These are phyloP conservation scores for Candida manassasensis DNA, from an alignment of 805 yeast species.

Conservation along the genomic window DNA sequence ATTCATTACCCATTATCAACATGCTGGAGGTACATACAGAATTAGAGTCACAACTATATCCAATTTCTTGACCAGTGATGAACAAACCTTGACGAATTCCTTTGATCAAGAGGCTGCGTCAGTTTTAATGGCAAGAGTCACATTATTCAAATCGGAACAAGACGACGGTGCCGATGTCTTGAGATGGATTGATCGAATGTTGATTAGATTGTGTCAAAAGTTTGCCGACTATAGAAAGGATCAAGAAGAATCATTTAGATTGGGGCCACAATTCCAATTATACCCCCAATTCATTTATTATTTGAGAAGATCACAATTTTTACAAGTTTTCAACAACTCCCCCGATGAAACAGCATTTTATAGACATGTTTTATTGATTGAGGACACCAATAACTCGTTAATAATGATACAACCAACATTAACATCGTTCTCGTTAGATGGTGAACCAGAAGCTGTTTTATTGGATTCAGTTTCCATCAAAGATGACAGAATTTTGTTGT, in stretches of 20 bases:
- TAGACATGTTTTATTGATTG: slow-evolving; percentile 86
- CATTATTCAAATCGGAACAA: slow-evolving; percentile 70
- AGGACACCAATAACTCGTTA: slow-evolving; percentile 87
- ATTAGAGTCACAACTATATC: slow-evolving; percentile 85
- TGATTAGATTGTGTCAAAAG: slow-evolving; percentile 84
- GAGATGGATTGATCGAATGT: slow-evolving; percentile 90
- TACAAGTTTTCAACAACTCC: slow-evolving; percentile 94
- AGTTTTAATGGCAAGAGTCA: slow-evolving; percentile 83
- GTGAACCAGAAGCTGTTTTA: slow-evolving; percentile 85
- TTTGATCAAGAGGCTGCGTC: slow-evolving; percentile 99
- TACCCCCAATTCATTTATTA: slow-evolving; percentile 96
- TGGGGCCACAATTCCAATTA: slow-evolving; percentile 77
- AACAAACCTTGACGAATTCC: slow-evolving; percentile 48
- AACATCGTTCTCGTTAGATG: slow-evolving; percentile 71
- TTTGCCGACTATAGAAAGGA: slow-evolving; percentile 92
- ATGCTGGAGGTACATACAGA: slow-evolving; percentile 87
- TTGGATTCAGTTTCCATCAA: slow-evolving; percentile 89
- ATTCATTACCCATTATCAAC: slow-evolving; percentile 89
- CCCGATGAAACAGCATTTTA: slow-evolving; percentile 98
- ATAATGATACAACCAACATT: slow-evolving; percentile 98
- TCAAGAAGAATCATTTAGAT: slow-evolving; percentile 74
- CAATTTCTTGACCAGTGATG: slow-evolving; percentile 50
- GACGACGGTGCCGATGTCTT: slow-evolving; percentile 92
- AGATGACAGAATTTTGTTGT: slow-evolving; percentile 78
- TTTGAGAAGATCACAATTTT: slow-evolving; percentile 90